phyloP scores from a whole-genome alignment of 2,329 filamentous ascomycete species.

The Monilinia laxa region DNA sequence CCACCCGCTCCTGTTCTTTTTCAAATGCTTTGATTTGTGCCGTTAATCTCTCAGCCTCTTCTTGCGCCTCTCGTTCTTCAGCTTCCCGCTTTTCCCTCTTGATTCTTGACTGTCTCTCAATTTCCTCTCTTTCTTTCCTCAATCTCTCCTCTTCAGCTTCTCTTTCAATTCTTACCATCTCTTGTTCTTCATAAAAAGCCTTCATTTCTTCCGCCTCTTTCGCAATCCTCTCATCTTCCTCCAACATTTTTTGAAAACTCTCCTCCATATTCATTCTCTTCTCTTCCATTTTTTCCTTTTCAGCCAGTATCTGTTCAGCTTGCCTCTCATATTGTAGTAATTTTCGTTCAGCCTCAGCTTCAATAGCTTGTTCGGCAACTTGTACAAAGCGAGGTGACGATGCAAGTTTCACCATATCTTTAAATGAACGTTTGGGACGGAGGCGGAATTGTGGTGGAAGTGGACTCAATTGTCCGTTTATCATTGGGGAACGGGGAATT shows the following conservation, averaged over 20 bases:
- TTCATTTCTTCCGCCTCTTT: constrained; percentile 29
- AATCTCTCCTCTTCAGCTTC: constrained; percentile 20
- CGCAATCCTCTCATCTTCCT: constrained; percentile 25
- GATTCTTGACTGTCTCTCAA: constrained; percentile 15
- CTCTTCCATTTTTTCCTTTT: constrained; percentile 29
- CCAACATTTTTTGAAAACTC: constrained; percentile 22
- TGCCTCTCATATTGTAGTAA: constrained; percentile 26
- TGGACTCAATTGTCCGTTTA: constrained; percentile 3
- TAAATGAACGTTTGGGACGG: constrained; percentile 19
- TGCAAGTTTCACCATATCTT: constrained; percentile 12
- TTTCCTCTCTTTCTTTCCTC: constrained; percentile 18
- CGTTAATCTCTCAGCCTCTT: constrained; percentile 25
- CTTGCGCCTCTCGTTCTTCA: constrained; percentile 21
- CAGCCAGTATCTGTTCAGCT: constrained; percentile 23
- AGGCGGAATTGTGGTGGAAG: constrained; percentile 11
- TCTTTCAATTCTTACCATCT: constrained; percentile 6
- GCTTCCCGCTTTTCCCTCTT: constrained; percentile 19
- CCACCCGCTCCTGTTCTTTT: constrained; percentile 17
- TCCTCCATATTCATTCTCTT: constrained; percentile 27
- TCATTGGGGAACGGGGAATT: constrained; percentile 3
- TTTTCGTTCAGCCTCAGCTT: constrained; percentile 22
- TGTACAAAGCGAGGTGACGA: constrained; percentile 12
- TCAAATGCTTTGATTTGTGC: constrained; percentile 24
- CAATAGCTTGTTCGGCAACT: constrained; percentile 20
- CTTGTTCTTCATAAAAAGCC: constrained; percentile 25